Conservation (phyloP, 768 basidiomycete genomes). For the Lenzites betulinus region DNA sequence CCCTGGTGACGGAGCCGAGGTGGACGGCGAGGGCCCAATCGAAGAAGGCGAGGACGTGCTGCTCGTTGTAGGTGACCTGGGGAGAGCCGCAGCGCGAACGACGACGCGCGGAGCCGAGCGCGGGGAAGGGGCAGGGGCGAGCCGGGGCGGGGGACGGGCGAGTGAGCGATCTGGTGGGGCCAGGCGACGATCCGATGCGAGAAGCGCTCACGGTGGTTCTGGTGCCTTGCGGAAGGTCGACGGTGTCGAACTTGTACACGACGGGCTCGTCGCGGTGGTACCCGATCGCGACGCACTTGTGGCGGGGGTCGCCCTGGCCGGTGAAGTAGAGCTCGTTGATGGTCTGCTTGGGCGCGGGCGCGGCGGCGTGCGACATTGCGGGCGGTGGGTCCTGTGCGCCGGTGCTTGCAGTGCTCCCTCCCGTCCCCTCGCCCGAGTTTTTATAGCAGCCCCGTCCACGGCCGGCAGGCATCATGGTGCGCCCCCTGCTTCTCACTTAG, state of each 20-base stretch:
- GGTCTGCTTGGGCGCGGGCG: neutral
- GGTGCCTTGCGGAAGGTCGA: slow-evolving; percentile 38
- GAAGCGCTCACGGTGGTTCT: slow-evolving; percentile 49
- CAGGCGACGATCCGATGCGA: slow-evolving; percentile 6
- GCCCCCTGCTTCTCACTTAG: slow-evolving; percentile 8
- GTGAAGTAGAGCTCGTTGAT: slow-evolving; percentile 58
- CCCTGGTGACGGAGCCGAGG: slow-evolving; percentile 52
- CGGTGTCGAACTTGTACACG: slow-evolving; percentile 70
- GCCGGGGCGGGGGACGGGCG: slow-evolving; percentile 2
- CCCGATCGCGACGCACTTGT: slow-evolving; percentile 66
- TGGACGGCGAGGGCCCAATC: slow-evolving; percentile 42
- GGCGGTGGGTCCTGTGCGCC: neutral
- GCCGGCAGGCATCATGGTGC: neutral
- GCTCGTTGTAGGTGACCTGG: slow-evolving; percentile 28
- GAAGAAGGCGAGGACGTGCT: slow-evolving; percentile 54
- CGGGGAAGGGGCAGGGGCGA: slow-evolving; percentile 14
- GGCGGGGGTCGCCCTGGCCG: slow-evolving; percentile 65
- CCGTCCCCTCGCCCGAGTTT: neutral
- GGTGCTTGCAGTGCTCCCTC: neutral
- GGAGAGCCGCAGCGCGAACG: slow-evolving; percentile 30
- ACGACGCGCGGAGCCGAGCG: slow-evolving; percentile 30
- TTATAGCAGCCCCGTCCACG: slow-evolving; percentile 12
- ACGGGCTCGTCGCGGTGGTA: slow-evolving; percentile 32
- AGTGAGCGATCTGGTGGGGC: slow-evolving; percentile 16
- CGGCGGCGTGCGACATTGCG: neutral